Base-by-base conservation (phyloP, 768 basidiomycete genomes). In the Terana coerulea region DNA sequence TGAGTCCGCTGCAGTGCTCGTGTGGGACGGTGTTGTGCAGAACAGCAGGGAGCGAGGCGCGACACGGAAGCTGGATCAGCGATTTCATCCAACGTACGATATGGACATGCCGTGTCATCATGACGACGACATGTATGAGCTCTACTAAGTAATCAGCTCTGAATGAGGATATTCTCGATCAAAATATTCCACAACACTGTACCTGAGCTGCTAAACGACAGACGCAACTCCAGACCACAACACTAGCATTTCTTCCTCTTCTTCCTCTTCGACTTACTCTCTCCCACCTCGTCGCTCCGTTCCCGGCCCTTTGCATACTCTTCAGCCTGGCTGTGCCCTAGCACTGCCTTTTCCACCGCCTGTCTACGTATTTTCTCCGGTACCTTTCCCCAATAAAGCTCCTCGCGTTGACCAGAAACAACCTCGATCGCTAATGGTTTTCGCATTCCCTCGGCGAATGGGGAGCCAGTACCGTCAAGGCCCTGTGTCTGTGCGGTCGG, bases 301-400 rank as follows among this genome's bases (percentile, higher is more conserved):
- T 40, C 39, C 6, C 39, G 21, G 11, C 21, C 21, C 39, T 40
- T 24, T 6, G 6, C 15, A 14, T 37, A 19, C 36, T 37, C 7
- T 6, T n/a, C 36, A 5, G 7, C 36, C 7, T 19, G 21, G 19
- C 39, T 24, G 39, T 8, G 22, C 52, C 41, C 47, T 2, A 44
- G 55, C 31, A 74, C 52, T 0, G 74, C 75, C 61, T 72, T 79
- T 36, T 73, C 72, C 34, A 88, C 77, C 0, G 89, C 88, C 57
- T 80, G 75, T 42, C 69, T 64, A 14, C 82, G 72, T 22, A 90
- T 74, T 61, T 86, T 89, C 60, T 84, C 81, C 0, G 90, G 90
- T 0, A 91, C 81, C 53, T 84, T 84, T 49, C 82, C 77, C 90
- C 89, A 91, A 59, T 91, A 91, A 31, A 91, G 48, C 51, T 76